phyloP scores from a whole-genome alignment of 2,329 filamentous ascomycete genomes.

The Neofusicoccum kwambonambiense region DNA sequence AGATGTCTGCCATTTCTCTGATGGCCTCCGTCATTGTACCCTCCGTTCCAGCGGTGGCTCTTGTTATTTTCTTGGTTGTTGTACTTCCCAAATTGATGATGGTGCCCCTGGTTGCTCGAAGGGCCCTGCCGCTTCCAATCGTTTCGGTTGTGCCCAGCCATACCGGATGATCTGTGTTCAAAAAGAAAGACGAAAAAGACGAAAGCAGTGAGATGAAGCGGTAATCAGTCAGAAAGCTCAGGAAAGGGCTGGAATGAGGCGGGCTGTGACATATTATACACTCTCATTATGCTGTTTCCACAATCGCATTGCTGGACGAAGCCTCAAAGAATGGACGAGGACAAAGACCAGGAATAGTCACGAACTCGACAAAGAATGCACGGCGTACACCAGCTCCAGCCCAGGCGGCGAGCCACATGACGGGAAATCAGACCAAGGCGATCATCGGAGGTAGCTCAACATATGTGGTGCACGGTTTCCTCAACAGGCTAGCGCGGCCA shows the following conservation, averaged over 20 bases:
- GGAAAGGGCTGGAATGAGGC: background rate
- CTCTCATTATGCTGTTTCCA: background rate
- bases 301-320: background rate
- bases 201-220: too few relatives aligned
- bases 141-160: background rate
- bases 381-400: too few relatives aligned
- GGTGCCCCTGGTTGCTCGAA: background rate
- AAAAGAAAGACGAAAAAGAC: background rate
- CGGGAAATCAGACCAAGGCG: too few relatives aligned
- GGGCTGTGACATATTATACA: background rate
- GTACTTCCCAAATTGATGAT: background rate
- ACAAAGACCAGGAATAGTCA: slow-evolving; percentile 1
- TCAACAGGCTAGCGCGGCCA: background rate
- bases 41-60: background rate
- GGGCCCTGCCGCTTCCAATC: background rate
- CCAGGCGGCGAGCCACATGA: too few relatives aligned
- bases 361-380: background rate
- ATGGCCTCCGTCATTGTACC: background rate
- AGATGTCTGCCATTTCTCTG: background rate
- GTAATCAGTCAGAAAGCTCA: too few relatives aligned
- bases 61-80: background rate
- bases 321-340: background rate
- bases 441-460: too few relatives aligned
- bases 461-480: background rate
- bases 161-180: background rate